Evolutionary conservation across 805 yeast species (phyloP), one percentile per base, ranked within the genome.

Genomic region (Tetrapisispora namnaoensis): DNA sequence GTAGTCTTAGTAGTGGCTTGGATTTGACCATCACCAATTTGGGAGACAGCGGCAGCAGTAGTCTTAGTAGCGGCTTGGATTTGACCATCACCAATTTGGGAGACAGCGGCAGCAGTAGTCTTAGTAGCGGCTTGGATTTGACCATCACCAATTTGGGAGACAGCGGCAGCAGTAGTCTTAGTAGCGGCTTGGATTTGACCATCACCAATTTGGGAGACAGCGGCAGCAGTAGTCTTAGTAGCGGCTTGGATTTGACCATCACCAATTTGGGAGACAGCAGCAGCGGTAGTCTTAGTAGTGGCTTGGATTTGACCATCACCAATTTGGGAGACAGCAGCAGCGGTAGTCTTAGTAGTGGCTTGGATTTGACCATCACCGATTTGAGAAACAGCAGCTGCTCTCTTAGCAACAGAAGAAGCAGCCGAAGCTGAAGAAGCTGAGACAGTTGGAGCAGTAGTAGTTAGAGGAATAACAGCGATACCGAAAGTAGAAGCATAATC

Each of bases 331-430:
- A 66, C 61, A 44, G 73, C 57, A 53, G 65, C 45, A 36, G 68
- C 35, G 22, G 58, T 47, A 48, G 46, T 48, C 59, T 51, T 67
- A 68, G 49, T 48, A 18, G 65, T 53, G 44, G 60, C 69, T 62
- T 75, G 78, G 55, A 75, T 68, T 65, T 77, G 81, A 55, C 81
- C 81, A 49, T 75, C 80, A 51, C 65, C 63, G 51, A 74, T 70
- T 61, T 76, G 80, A 40, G 74, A 62, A 27, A 66, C 61, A 45
- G 73, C 69, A 27, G 62, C 58, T 46, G 68, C 63, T 68, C 67
- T 51, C 67, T 65, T 63, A 65, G 60, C 70, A 28, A 28, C 35
- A 22, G 43, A 40, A 27, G 35, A 27, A 32, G 62, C 57, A 13
- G 55, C 30, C 7, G 32, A 28, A 11, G 11, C 32, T 8, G 32